Conservation (phyloP, 2,329 filamentous ascomycete species). For the Pseudogymnoascus sp. region DNA sequence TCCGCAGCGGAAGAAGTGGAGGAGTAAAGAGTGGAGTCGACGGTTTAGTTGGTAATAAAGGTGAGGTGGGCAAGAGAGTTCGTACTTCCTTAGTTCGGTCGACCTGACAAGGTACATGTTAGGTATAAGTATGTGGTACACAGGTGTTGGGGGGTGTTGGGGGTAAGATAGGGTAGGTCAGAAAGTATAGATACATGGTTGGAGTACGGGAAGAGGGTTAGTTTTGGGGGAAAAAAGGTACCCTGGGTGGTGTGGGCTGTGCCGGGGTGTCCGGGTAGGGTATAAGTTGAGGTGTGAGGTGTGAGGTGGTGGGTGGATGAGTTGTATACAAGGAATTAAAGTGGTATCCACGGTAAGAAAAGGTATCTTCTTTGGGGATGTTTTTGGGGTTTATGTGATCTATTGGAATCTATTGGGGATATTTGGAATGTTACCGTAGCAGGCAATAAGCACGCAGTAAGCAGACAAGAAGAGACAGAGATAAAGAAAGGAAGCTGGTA, state of each 20-base stretch:
- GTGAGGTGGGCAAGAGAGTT: slow-evolving; percentile 5
- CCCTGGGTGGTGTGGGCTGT: not conserved
- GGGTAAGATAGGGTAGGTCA: not conserved
- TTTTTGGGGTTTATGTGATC: too few species aligned
- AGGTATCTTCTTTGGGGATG: not conserved
- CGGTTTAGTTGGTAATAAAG: not conserved
- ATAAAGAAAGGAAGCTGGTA: not conserved
- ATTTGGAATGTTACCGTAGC: not conserved
- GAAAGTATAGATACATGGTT: not conserved
- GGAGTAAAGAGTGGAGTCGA: not conserved
- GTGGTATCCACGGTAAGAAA: not conserved
- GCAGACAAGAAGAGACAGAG: not conserved
- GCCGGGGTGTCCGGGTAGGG: slow-evolving; percentile 4
- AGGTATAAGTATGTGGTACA: slow-evolving; percentile 1
- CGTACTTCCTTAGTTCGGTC: slow-evolving; percentile 8
- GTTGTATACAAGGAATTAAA: not conserved
- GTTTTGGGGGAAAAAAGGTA: not conserved
- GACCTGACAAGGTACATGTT: slow-evolving; percentile 1
- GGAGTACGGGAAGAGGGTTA: not conserved
- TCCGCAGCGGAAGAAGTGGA: not conserved
- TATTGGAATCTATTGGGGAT: not conserved
- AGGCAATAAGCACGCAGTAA: not conserved
- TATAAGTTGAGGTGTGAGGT: not conserved
- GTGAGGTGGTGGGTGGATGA: not conserved
- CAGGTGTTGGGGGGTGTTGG: not conserved